Evolutionary conservation across 1,284 basidiomycete species (phyloP), one percentile per base, ranked within the genome.

Genomic region (Mycosarcoma mackinlayi): DNA sequence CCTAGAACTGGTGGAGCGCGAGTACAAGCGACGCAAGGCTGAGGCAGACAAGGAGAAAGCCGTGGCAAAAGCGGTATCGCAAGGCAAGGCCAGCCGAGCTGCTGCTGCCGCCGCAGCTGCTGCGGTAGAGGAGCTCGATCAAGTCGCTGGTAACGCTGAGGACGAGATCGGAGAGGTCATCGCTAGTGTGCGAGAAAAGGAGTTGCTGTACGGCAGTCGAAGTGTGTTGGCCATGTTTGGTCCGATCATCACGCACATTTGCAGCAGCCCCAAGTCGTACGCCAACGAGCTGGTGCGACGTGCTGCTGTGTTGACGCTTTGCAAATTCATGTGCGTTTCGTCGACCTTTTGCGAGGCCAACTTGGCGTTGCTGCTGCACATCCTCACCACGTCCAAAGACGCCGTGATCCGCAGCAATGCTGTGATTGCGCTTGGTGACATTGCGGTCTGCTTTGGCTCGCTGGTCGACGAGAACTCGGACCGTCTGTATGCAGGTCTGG

Each of bases 381-480:
- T 98, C 67, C 88, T 98, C 44, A 92, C 97, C 81, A 92, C 90
- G 0, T 93, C 93, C 9, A 89, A 88, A 75, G 93, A 96, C 77
- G 87, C 93, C 0, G 90, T 91, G 67, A 92, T 98, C 55, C 89
- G 94, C 11, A 92, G 91, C 79, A 98, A 98, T 84, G 92, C 96
- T 71, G 94, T 96, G 64, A 98, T 98, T 71, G 95, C 93, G 0
- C 88, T 98, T 1, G 95, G 95, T 4, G 95, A 98, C 78, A 92
- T 98, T 47, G 94, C 95, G 0, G 92, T 98, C 13, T 96, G 92
- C 42, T 98, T 98, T 86, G 94, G 92, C 83, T 94, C 86, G 65
- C 91, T 98, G 83, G 90, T 98, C 75, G 95, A 98, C 84, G 94
- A 98, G 85, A 97, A 97, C 85, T 94, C 91, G 82, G 92, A 94